Evolutionary conservation across 2,329 filamentous ascomycete species (phyloP), one percentile per base, ranked within the genome.

Genomic region (Diplocarpon mali): DNA sequence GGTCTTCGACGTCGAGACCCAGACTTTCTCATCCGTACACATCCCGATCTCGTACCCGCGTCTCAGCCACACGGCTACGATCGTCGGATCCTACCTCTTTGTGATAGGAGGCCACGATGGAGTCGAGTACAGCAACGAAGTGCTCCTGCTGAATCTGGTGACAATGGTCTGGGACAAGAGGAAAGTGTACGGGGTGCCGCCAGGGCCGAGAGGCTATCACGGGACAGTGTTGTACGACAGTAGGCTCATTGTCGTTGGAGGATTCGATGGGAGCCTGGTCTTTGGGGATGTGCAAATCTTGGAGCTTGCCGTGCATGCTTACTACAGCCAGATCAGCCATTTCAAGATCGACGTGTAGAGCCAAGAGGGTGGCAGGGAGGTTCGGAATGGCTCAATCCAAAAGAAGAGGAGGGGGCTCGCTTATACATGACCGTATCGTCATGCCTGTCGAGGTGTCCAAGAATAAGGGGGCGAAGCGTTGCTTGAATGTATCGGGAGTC

Each of bases 131-230:
- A 76, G 72, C 45, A 80, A 80, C 63, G 78, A 84, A 53, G 75
- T 84, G 38, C 66, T 84, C 45, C 66, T 83, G 40, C 68, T 84
- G 28, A 84, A 84, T 58, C 68, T 84, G 5, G 79, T 83, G 29
- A 83, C 78, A 34, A 83, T 84, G 80, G 73, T 76, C n/a, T 84
- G 80, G 80, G 80, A 84, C 58, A 73, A 71, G 58, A 69, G 80
- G 49, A 73, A 69, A 50, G 75, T 81, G 8, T 83, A 83, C 57
- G 79, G 79, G 16, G 63, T 73, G 50, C 70, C 75, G 10, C 79
- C 78, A 1, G 75, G 69, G 55, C 77, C 77, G 9, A 67, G 80
- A 46, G 80, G 80, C 0, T 84, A 84, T 59, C 80, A 84, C 59
- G 76, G 77, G 40, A 70, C 78, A 0, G 73, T 82, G 13, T 64